These are phyloP conservation scores for Phialophora tarda DNA, from an alignment of 2,329 filamentous ascomycete species.

Conservation along the genomic window DNA sequence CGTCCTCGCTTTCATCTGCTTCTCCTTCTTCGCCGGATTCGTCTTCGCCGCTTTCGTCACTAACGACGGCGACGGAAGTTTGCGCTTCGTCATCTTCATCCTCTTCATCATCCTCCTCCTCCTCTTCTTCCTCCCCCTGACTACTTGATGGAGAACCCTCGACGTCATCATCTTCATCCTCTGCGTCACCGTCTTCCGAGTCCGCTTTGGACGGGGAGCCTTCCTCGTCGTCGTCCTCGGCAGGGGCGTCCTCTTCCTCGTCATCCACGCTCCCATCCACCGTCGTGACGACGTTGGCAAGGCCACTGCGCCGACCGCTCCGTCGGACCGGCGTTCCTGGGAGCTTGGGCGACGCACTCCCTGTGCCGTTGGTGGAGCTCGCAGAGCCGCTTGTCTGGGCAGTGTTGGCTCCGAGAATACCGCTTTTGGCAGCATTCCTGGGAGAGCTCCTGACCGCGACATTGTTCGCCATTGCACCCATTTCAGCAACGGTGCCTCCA, in stretches of 20 bases:
- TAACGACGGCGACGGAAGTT: constrained; percentile 6
- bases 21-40: constrained; percentile 22
- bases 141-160: constrained; percentile 8
- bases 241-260: constrained; percentile 8
- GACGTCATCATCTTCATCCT: constrained; percentile 29
- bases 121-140: background rate
- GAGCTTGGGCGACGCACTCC: constrained; percentile 23
- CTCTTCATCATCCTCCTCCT: background rate
- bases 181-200: constrained; percentile 21
- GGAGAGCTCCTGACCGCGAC: constrained; percentile 37
- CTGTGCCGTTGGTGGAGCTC: constrained; percentile 18
- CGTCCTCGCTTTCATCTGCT: constrained; percentile 10
- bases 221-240: constrained; percentile 19
- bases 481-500: background rate
- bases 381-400: constrained; percentile 23
- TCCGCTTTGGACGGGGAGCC: constrained; percentile 28
- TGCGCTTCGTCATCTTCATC: constrained; percentile 12
- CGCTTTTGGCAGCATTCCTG: constrained; percentile 28
- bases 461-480: constrained; percentile 4
- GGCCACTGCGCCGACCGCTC: constrained; percentile 35
- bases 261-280: constrained; percentile 17
- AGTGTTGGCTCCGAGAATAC: background rate
- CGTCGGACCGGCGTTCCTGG: constrained; percentile 34
- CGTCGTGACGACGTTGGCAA: constrained; percentile 27
- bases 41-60: constrained; percentile 24